These are phyloP conservation scores for Basidiobolus heterosporus DNA, from an alignment of 371 early-diverging fungal genomes.

Conservation along the genomic window DNA sequence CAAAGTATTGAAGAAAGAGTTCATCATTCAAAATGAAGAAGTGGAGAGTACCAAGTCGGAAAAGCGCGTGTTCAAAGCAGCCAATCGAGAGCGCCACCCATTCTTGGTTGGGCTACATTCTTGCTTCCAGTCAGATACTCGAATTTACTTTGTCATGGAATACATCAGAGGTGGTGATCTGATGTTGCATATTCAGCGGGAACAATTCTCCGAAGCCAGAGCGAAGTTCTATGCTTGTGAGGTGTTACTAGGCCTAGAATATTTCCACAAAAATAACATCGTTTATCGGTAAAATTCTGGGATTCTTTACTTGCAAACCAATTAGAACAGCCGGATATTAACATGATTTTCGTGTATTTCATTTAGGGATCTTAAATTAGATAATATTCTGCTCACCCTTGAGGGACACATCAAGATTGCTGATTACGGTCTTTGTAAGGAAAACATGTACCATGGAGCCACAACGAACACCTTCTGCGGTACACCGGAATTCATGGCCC, in stretches of 20 bases:
- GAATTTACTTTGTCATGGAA: slow-evolving; percentile 97
- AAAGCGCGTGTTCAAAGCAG: slow-evolving; percentile 80
- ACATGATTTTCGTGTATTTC: not conserved
- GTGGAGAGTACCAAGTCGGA: slow-evolving; percentile 80
- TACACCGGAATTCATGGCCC: slow-evolving; percentile 99
- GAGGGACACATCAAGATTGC: slow-evolving; percentile 97
- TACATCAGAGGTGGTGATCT: slow-evolving; percentile 97
- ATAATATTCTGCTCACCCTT: slow-evolving; percentile 84
- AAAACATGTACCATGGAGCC: slow-evolving; percentile 69
- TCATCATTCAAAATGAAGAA: slow-evolving; percentile 82
- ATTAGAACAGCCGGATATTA: too few species aligned
- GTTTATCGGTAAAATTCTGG: slow-evolving; percentile 61
- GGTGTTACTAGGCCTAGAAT: slow-evolving; percentile 86
- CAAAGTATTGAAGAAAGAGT: slow-evolving; percentile 94
- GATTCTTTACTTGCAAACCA: too few species aligned
- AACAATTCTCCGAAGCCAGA: slow-evolving; percentile 67
- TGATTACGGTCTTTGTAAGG: slow-evolving; percentile 97
- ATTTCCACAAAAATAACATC: slow-evolving; percentile 85
- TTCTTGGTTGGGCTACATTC: slow-evolving; percentile 94
- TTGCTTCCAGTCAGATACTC: slow-evolving; percentile 82
- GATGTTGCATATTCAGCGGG: slow-evolving; percentile 88
- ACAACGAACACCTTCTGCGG: slow-evolving; percentile 92
- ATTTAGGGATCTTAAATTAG: slow-evolving; percentile 85
- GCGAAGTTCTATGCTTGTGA: slow-evolving; percentile 96
- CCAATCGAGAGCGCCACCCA: slow-evolving; percentile 75